Percentiles rank a stretch among this genome's conserved stretches.
Conservation (phyloP, 768 basidiomycete species). For the Collybia nuda region DNA sequence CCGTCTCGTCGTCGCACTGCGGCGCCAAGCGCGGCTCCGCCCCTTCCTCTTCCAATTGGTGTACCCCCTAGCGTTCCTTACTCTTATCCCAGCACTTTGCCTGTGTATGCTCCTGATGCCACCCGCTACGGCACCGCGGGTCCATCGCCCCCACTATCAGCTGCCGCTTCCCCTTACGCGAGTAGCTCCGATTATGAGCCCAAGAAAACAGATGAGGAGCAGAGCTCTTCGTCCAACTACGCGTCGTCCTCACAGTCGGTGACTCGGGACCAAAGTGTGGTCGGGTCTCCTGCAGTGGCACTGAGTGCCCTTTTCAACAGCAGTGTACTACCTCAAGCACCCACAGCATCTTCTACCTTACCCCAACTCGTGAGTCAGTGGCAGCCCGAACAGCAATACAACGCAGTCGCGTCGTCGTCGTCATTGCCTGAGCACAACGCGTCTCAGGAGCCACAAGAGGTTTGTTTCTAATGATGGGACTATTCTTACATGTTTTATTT, state of each 20-base stretch:
- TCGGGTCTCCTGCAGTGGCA: too few species aligned
- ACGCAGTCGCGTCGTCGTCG: too few species aligned
- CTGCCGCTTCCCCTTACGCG: slow-evolving; percentile 41
- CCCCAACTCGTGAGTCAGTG: too few species aligned
- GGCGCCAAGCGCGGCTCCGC: slow-evolving; percentile 12
- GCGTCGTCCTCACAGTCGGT: not conserved
- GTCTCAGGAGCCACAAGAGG: too few species aligned
- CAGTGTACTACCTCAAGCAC: too few species aligned
- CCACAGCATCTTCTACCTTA: too few species aligned
- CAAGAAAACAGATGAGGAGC: not conserved
- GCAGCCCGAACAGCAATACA: too few species aligned
- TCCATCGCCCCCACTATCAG: slow-evolving; percentile 55
- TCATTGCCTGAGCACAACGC: too few species aligned
- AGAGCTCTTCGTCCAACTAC: not conserved
- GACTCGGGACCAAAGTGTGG: too few species aligned
- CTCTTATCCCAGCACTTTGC: slow-evolving; percentile 16
- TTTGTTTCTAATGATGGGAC: too few species aligned
- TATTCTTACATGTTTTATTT: too few species aligned
- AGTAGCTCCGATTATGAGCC: slow-evolving; percentile 19
- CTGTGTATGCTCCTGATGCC: slow-evolving; percentile 20
- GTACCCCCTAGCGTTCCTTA: slow-evolving; percentile 11
- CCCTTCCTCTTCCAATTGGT: slow-evolving; percentile 4
- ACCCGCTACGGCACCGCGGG: slow-evolving; percentile 35
- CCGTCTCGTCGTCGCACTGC: slow-evolving; percentile 12
- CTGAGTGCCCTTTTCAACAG: too few species aligned